phyloP scores from a whole-genome alignment of 2,329 filamentous ascomycete species.

The Cladosporium sp. region DNA sequence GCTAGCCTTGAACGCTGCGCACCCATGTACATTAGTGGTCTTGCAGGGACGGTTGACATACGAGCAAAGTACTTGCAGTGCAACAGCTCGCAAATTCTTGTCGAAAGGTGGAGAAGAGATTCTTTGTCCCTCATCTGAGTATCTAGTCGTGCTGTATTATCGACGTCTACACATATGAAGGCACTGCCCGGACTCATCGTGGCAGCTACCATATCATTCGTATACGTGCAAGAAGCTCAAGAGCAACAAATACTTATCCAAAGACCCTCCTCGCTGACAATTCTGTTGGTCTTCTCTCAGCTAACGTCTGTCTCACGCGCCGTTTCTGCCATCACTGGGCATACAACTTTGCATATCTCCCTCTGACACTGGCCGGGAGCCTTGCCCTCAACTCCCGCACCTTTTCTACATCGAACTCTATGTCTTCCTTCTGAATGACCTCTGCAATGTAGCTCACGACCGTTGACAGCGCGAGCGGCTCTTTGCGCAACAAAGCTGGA shows the following conservation, averaged over 20 bases:
- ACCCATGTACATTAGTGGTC: neutral
- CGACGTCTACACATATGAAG: neutral
- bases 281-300: neutral
- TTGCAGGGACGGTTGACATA: neutral
- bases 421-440: conserved; percentile 52
- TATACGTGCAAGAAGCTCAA: neutral
- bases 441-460: conserved; percentile 61
- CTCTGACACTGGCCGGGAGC: conserved; percentile 27
- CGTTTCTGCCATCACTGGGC: neutral
- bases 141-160: neutral
- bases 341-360: conserved; percentile 20
- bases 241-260: neutral
- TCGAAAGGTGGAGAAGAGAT: neutral
- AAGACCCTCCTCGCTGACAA: neutral
- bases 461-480: conserved; percentile 58
- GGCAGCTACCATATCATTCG: neutral
- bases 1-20: neutral
- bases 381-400: conserved; percentile 28
- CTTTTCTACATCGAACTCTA: conserved; percentile 49
- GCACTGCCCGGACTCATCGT: neutral
- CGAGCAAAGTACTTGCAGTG: neutral
- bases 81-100: neutral
- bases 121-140: neutral
- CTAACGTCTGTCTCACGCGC: neutral
- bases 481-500: conserved; percentile 58